Evolutionary conservation across 2,329 filamentous ascomycete species (phyloP).

Genomic region (Cordyceps farinosa): DNA sequence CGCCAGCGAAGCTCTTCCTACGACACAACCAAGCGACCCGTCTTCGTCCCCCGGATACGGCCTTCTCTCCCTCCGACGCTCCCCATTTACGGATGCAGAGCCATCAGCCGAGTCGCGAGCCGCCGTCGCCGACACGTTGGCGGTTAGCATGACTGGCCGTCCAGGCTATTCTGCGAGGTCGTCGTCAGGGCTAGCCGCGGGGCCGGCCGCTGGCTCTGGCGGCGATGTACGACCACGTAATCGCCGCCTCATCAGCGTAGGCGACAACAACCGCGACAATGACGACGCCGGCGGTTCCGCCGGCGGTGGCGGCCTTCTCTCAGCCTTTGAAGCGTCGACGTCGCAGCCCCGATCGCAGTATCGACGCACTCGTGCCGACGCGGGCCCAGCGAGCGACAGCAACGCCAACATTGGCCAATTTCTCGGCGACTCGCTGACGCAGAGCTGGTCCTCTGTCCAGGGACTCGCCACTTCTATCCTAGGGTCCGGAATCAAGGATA

Average conservation of each 20-base stretch:
- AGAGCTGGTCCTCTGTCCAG: conserved; percentile 54
- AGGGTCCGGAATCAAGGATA: conserved; percentile 26
- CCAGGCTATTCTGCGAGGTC: conserved; percentile 26
- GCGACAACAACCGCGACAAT: conserved; percentile 30
- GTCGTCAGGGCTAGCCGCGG: conserved; percentile 45
- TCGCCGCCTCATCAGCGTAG: conserved; percentile 40
- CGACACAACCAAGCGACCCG: not conserved
- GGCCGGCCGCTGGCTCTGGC: conserved; percentile 39
- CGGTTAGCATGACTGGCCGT: conserved; percentile 36
- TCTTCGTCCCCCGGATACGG: not conserved
- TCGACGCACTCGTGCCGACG: not conserved
- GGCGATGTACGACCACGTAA: conserved; percentile 48
- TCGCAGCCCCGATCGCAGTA: not conserved
- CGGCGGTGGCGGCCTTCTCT: conserved; percentile 28
- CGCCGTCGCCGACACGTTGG: conserved; percentile 29
- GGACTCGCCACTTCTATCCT: conserved; percentile 48
- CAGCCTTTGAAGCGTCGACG: conserved; percentile 32
- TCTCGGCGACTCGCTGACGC: conserved; percentile 49
- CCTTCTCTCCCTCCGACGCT: conserved; percentile 27
- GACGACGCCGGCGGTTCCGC: not conserved
- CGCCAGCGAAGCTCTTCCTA: conserved; percentile 6
- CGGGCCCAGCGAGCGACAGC: conserved; percentile 25
- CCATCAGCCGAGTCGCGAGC: conserved; percentile 27
- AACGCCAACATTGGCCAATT: conserved; percentile 39
- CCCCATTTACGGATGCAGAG: conserved; percentile 31